Evolutionary conservation across 2,329 filamentous ascomycete genomes (phyloP), one percentile per base, ranked within the genome.

Genomic region (Cordyceps farinosa): DNA sequence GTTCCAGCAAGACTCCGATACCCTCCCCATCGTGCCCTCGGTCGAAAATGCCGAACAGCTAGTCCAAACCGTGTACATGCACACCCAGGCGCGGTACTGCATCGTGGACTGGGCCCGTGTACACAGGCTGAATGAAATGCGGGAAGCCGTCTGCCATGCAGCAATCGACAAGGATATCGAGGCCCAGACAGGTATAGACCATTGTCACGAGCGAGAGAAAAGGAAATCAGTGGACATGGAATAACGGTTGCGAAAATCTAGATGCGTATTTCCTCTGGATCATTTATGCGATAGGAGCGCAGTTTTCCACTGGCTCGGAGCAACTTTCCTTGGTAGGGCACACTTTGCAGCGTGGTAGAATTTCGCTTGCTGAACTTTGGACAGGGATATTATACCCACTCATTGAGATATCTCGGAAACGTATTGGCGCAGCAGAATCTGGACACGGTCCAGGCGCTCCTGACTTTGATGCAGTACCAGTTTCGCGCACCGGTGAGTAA

Each of bases 21-120:
- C 45, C 2, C 30, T 61, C 5, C 38, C 47, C 3, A 27, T 32
- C 27, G 13, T 53, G 1, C 58, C 58, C 15, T 52, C 58, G 11
- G 48, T 22, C 15, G 50, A 44, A n/a, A 34, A 42, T 2, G n/a
- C 58, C 13, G 34, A 61, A 15, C 17, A 34, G 13, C 32, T 52
- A 1, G 38, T 61, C 13, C 47, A 61, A 22, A 61, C 58, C 3
- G 58, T 61, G 5, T 61, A 51, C 22, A n/a, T 61, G 45, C 47
- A 61, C 29, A 61, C 58, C 3, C 61, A 63, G 17, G 61, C 61
- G 15, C 54, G 61, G 27, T 63, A 63, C 47, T 63, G 61, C 30
- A 63, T 63, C 27, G 61, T 63, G 5, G 61, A 63, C 38, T 63
- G 61, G 61, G 61, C 57, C 17, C 54, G 54, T 13, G 47, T 63